Evolutionary conservation across 768 basidiomycete genomes (phyloP).

Genomic region (Termitomyces sp.): DNA sequence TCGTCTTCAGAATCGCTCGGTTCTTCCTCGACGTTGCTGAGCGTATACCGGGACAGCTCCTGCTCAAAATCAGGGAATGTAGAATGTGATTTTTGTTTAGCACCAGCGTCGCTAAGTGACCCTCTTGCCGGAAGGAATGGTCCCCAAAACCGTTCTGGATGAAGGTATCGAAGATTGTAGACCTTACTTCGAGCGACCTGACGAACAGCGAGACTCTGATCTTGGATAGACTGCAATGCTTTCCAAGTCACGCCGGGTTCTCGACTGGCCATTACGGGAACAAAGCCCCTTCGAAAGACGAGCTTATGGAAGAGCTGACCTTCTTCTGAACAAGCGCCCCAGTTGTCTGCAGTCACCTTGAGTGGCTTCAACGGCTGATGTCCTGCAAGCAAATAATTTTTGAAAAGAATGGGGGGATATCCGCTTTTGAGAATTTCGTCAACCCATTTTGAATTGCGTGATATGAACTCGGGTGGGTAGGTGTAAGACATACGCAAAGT

Average conservation of each 20-base stretch:
- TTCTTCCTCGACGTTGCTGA: slow-evolving; percentile 9
- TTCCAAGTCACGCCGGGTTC: not conserved
- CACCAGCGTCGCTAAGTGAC: not conserved
- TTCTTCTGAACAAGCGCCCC: slow-evolving; percentile 25
- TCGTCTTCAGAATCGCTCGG: slow-evolving; percentile 15
- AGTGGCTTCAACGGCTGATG: slow-evolving; percentile 7
- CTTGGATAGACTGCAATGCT: not conserved
- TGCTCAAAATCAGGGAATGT: slow-evolving; percentile 15
- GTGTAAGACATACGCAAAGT: slow-evolving; percentile 13
- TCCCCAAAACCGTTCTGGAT: slow-evolving; percentile 29
- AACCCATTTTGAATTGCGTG: slow-evolving; percentile 35
- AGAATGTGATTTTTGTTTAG: not conserved
- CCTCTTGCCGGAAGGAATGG: slow-evolving; percentile 29
- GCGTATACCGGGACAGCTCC: slow-evolving; percentile 12
- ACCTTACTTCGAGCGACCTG: slow-evolving; percentile 30
- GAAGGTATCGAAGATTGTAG: slow-evolving; percentile 34
- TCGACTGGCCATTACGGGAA: slow-evolving; percentile 19
- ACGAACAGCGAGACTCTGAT: slow-evolving; percentile 22
- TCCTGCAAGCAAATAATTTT: slow-evolving; percentile 22
- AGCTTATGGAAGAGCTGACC: slow-evolving; percentile 39
- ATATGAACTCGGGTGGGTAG: slow-evolving; percentile 14
- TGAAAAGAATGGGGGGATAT: slow-evolving; percentile 30
- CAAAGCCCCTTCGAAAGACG: slow-evolving; percentile 43
- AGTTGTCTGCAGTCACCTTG: slow-evolving; percentile 18
- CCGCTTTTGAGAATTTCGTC: slow-evolving; percentile 24